phyloP scores from a whole-genome alignment of 306 rosid genomes.

The Cyamopsis tetragonoloba region DNA sequence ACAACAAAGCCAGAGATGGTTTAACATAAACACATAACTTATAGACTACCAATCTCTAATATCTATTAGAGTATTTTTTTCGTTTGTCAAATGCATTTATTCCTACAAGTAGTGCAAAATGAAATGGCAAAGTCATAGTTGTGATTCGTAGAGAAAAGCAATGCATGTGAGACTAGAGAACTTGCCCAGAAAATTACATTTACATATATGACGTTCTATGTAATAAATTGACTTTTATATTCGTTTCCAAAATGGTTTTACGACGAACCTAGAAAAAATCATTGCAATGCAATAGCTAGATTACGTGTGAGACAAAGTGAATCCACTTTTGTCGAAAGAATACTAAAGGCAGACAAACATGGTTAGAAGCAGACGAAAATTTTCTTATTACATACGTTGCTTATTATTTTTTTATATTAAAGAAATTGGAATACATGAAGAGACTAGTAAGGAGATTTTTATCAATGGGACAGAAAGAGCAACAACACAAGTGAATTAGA shows the following conservation, averaged over 20 bases:
- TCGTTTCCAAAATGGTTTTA: background rate
- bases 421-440: no score
- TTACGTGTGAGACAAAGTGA: background rate
- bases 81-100: conserved; percentile 2
- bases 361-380: no score
- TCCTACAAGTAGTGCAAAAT: background rate
- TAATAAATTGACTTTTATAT: background rate
- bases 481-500: no score
- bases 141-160: background rate
- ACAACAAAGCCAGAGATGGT: background rate
- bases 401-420: no score
- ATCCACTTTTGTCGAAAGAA: background rate
- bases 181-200: no score
- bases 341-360: background rate
- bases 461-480: no score
- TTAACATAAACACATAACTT: background rate
- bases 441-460: no score
- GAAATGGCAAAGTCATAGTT: no score
- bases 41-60: background rate
- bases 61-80: background rate
- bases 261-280: background rate
- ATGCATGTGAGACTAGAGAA: no score
- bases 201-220: no score
- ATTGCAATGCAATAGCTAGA: background rate
- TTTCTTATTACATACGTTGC: no score